Percentiles rank a stretch among this genome's conserved stretches.
Conservation (phyloP, 2,329 filamentous ascomycete genomes). For the Neofusicoccum umdonicola region DNA sequence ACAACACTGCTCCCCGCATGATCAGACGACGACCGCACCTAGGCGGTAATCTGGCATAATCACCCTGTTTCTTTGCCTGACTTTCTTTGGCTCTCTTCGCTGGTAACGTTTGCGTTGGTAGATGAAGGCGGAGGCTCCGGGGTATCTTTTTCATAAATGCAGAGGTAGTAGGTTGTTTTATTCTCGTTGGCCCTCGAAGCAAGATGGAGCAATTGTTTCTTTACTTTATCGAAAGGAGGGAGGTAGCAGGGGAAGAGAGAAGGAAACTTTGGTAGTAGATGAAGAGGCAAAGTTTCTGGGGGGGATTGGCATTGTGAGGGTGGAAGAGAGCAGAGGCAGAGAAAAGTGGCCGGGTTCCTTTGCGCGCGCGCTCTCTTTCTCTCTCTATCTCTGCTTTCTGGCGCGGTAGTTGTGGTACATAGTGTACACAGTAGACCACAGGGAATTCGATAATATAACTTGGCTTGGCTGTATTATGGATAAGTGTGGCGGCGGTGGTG, state of each 20-base stretch:
- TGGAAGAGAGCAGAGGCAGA: background rate
- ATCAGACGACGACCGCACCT: background rate
- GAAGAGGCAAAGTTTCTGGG: background rate
- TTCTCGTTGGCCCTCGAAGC: no score
- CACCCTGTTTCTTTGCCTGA: background rate
- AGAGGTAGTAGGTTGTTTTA: no score
- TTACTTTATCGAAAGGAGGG: background rate
- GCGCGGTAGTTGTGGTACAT: background rate
- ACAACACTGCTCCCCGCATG: background rate
- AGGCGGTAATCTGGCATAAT: background rate
- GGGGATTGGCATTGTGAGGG: background rate
- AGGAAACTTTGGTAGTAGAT: background rate
- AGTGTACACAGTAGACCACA: conserved; percentile 11
- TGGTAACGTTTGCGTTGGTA: background rate
- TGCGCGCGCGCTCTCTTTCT: background rate
- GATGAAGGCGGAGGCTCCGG: background rate
- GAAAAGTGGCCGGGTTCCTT: background rate
- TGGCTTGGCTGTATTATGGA: background rate
- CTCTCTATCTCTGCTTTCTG: background rate
- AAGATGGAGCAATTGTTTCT: background rate
- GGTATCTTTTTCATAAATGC: no score
- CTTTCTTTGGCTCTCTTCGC: background rate
- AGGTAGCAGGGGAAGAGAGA: background rate
- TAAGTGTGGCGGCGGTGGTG: background rate
- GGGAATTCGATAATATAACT: conserved; percentile 7